These are phyloP conservation scores for Hermanozyma aechmeae DNA, from an alignment of 805 yeast genomes.

Conservation along the genomic window DNA sequence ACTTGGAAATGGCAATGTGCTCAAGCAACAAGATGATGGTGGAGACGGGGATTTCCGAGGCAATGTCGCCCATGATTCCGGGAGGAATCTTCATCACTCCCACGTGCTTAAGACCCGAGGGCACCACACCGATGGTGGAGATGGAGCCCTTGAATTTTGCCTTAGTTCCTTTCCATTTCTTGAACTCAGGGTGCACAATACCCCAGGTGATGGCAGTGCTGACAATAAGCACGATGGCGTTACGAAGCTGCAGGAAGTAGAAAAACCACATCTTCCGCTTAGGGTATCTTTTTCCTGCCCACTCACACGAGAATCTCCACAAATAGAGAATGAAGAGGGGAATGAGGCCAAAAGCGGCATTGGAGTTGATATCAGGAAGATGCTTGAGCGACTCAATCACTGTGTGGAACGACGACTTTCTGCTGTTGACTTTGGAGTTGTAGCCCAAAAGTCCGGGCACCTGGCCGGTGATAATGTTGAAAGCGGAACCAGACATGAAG, in stretches of 20 bases:
- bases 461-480: slow-evolving; percentile 75
- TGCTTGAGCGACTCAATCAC: slow-evolving; percentile 65
- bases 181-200: slow-evolving; percentile 42
- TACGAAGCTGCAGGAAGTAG: slow-evolving; percentile 67
- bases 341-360: slow-evolving; percentile 86
- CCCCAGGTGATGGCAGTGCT: slow-evolving; percentile 81
- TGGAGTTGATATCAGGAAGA: slow-evolving; percentile 56
- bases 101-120: slow-evolving; percentile 70
- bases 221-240: slow-evolving; percentile 72
- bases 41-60: slow-evolving; percentile 78
- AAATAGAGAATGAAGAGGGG: slow-evolving; percentile 61
- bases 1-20: slow-evolving; percentile 88
- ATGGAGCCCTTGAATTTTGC: slow-evolving; percentile 36
- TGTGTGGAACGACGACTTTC: slow-evolving; percentile 60
- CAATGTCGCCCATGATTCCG: slow-evolving; percentile 51
- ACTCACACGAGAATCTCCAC: slow-evolving; percentile 60
- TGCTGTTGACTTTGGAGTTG: slow-evolving; percentile 55
- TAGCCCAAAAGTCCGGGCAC: slow-evolving; percentile 82
- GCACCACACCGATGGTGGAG: slow-evolving; percentile 65
- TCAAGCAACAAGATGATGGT: slow-evolving; percentile 75
- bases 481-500: slow-evolving; percentile 91
- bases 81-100: slow-evolving; percentile 62
- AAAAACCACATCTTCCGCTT: slow-evolving; percentile 49
- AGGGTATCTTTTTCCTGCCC: slow-evolving; percentile 57
- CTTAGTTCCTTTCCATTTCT: slow-evolving; percentile 19